A percentile compares a stretch with the other conserved stretches of the same genome.
phyloP scores from a whole-genome alignment of 2,329 filamentous ascomycete species.

The Lachnellula willkommii region DNA sequence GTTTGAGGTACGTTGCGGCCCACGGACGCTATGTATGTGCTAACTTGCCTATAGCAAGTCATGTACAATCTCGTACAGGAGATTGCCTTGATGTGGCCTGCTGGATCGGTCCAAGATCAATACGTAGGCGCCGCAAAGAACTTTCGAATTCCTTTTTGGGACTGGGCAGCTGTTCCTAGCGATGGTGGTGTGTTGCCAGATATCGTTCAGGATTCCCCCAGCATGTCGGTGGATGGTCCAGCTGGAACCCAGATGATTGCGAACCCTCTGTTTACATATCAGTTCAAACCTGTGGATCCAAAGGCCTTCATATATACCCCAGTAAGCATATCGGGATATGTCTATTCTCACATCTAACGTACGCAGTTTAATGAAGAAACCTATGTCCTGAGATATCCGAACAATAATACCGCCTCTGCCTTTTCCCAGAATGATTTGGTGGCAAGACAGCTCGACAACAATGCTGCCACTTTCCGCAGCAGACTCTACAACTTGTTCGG shows the following conservation, averaged over 20 bases:
- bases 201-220: slow-evolving; percentile 41
- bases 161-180: slow-evolving; percentile 43
- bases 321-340: slow-evolving; percentile 38
- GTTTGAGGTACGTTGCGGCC: slow-evolving; percentile 43
- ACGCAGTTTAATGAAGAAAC: slow-evolving; percentile 53
- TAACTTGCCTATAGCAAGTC: slow-evolving; percentile 41
- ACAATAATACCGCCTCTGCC: slow-evolving; percentile 37
- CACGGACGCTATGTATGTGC: background rate
- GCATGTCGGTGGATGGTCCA: slow-evolving; percentile 49
- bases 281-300: slow-evolving; percentile 39
- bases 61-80: slow-evolving; percentile 42
- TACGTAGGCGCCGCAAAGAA: slow-evolving; percentile 41
- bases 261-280: slow-evolving; percentile 51
- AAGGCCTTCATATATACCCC: slow-evolving; percentile 53
- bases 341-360: background rate
- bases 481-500: slow-evolving; percentile 64
- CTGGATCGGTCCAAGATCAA: slow-evolving; percentile 26
- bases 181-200: slow-evolving; percentile 43
- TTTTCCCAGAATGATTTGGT: slow-evolving; percentile 56
- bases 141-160: slow-evolving; percentile 45
- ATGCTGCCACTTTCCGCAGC: slow-evolving; percentile 50
- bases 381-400: slow-evolving; percentile 53
- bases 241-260: slow-evolving; percentile 36
- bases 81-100: slow-evolving; percentile 37
- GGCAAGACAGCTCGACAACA: slow-evolving; percentile 46